Base-by-base conservation (phyloP, 2,329 filamentous ascomycete species). In the Teratosphaeria zuluensis region DNA sequence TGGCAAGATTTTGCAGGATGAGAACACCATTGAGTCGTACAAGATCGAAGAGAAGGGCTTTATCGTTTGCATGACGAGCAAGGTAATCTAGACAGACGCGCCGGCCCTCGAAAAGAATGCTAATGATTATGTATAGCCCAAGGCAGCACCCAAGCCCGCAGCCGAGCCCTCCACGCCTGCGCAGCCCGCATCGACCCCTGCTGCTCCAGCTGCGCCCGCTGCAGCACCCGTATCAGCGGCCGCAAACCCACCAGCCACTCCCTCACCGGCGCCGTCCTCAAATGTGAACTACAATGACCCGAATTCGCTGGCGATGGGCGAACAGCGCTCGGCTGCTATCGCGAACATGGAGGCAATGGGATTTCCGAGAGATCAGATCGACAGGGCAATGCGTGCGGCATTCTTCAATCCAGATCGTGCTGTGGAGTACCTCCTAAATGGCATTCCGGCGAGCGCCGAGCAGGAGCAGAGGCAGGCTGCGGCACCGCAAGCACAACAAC, bases 31-130 rank as follows among this genome's bases (percentile, higher is more conserved):
- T 68, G 90, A 91, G 75, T 92, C 89, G 48, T 97, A 97, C 80
- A 96, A 90, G 77, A 97, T 99, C 64, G 92, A 99, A 77, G 94
- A 97, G 83, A 99, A 97, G 82, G 94, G 94, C 42, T 99, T 97
- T 74, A 91, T 99, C 69, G 94, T 99, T 61, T 99, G 94, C 79
- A 96, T 99, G 86, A 87, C 95, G 69, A 90, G 90, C 73, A 97
- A 97, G 48, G 56, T 57, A 52, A 53, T 31, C 4, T 24, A 48
- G 11, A 16, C 28, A 30, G n/a, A 28, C 9, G 12, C 11, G 16
- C 14, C 7, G n/a, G 46, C 11, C 19, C n/a, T 51, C 2, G 9
- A 14, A 38, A 30, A 56, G n/a, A n/a, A 4, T 51, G 33, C 55
- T 56, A 33, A 30, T 35, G 52, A 19, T 38, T 42, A 70, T 92